Base-by-base conservation (phyloP, 768 basidiomycete species). In the Macrocybe gigantea region DNA sequence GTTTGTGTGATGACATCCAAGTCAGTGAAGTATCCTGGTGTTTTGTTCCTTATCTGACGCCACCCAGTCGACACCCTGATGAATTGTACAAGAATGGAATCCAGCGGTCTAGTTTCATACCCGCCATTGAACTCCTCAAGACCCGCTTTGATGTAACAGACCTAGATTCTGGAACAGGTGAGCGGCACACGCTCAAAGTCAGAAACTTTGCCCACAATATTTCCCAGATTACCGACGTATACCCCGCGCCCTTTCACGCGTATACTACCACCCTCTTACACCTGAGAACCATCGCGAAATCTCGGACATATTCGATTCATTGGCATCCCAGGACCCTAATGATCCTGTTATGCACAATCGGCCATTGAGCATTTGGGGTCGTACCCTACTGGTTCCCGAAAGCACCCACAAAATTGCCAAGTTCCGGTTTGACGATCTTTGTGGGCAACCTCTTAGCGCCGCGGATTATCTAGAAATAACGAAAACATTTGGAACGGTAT, bases 11-110 rank as follows among this genome's bases (percentile, higher is more conserved):
- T 98, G 72, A 99, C 96, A 0, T 98, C 94, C 46, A 99, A 99
- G 95, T 96, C 49, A 60, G 90, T 64, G n/a, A 38, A 48, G 8
- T 12, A 2, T 35, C 11, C 31, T 22, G 33, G 8, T 12, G 15
- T 39, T 44, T 42, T 46, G 48, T 44, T 30, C 40, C 36, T 11
- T n/a, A 32, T 13, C 29, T 41, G 33, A 36, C 15, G 29, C 11
- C 9, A 32, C 14, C 42, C 56, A 99, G 95, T 68, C 96, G 96
- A 50, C 93, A 96, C 62, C 96, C 96, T 2, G 88, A 97, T 58
- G 91, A 97, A 31, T 74, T 99, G 1, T 99, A 99, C 74, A 94
- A 95, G 79, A 98, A 98, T 54, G 96, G 96, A 0, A 96, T 99
- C 38, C 96, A 99, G 63, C 80, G 96, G 3, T 79, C 86, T 4